Percentiles rank a stretch among this genome's conserved stretches.
Evolutionary conservation across 805 yeast species (phyloP).

Genomic region (Ogataea thermomethanolica): DNA sequence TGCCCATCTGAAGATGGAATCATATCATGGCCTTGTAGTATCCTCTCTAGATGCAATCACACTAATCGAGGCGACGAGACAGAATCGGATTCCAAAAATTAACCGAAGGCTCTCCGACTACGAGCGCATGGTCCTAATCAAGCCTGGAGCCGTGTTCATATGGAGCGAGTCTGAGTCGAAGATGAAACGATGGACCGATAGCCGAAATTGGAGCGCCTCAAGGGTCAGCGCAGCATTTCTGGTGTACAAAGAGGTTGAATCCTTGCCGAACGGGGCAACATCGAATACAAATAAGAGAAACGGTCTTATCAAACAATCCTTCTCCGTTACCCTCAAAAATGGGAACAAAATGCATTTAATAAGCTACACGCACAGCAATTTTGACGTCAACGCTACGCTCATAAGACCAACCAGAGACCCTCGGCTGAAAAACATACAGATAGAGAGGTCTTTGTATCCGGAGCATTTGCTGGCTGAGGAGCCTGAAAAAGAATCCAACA

Average conservation of each 20-base stretch:
- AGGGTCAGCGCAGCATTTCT: constrained; percentile 63
- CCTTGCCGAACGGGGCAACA: constrained; percentile 15
- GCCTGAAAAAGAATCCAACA: neutral
- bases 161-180: constrained; percentile 73
- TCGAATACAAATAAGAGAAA: constrained; percentile 42
- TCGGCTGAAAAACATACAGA: constrained; percentile 26
- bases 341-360: constrained; percentile 59
- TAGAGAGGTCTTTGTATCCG: constrained; percentile 24
- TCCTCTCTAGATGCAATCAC: constrained; percentile 61
- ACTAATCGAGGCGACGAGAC: constrained; percentile 61
- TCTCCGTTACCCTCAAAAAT: constrained; percentile 50
- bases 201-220: constrained; percentile 69
- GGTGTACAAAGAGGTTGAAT: constrained; percentile 59
- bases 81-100: constrained; percentile 54
- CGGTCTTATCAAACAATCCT: constrained; percentile 65
- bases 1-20: constrained; percentile 38
- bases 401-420: constrained; percentile 46
- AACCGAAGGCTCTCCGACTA: constrained; percentile 53
- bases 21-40: constrained; percentile 50
- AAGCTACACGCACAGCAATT: constrained; percentile 40
- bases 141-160: constrained; percentile 59
- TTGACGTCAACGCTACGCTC: constrained; percentile 16
- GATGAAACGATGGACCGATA: constrained; percentile 79
- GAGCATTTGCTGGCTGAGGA: constrained; percentile 1
- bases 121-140: constrained; percentile 48